phyloP scores from a whole-genome alignment of 257 asterid genomes.

The Paraleonurus japonicus region DNA sequence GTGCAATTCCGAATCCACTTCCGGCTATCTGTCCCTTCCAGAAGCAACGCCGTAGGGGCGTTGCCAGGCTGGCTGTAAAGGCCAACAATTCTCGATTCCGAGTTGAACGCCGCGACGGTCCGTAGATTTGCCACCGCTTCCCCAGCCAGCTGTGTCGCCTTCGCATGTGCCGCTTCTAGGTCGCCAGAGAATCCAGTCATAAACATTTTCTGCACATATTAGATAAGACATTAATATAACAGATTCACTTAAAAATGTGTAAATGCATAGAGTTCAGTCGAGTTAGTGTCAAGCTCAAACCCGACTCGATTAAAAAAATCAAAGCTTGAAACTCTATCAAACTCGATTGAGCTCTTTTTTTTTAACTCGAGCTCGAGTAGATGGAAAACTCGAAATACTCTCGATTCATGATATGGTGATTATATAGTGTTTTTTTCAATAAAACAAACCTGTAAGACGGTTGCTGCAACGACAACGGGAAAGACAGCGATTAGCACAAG shows the following conservation, averaged over 20 bases:
- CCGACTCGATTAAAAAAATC: no score
- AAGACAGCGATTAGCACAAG: slow-evolving; percentile 82
- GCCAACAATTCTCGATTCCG: slow-evolving; percentile 64
- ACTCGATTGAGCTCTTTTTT: no score
- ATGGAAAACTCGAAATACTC: no score
- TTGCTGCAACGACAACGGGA: slow-evolving; percentile 91
- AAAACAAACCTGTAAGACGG: slow-evolving; percentile 72
- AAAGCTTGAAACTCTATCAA: no score
- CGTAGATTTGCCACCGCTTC: slow-evolving; percentile 87
- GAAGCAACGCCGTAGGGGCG: slow-evolving; percentile 74
- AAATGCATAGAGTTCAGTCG: neutral
- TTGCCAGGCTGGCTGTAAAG: slow-evolving; percentile 54
- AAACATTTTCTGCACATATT: slow-evolving; percentile 73
- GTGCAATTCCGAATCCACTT: slow-evolving; percentile 75
- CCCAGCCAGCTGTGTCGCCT: slow-evolving; percentile 92
- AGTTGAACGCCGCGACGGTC: slow-evolving; percentile 89
- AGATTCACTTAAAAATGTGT: no score
- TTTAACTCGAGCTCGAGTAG: no score
- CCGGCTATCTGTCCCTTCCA: slow-evolving; percentile 98
- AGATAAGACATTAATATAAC: neutral
- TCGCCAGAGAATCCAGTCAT: slow-evolving; percentile 96
- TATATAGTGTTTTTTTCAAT: neutral
- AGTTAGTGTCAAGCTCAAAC: no score
- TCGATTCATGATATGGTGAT: no score
- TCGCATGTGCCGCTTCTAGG: slow-evolving; percentile 84